Conservation (phyloP, 2,329 filamentous ascomycete genomes). For the Penicillium sp. region DNA sequence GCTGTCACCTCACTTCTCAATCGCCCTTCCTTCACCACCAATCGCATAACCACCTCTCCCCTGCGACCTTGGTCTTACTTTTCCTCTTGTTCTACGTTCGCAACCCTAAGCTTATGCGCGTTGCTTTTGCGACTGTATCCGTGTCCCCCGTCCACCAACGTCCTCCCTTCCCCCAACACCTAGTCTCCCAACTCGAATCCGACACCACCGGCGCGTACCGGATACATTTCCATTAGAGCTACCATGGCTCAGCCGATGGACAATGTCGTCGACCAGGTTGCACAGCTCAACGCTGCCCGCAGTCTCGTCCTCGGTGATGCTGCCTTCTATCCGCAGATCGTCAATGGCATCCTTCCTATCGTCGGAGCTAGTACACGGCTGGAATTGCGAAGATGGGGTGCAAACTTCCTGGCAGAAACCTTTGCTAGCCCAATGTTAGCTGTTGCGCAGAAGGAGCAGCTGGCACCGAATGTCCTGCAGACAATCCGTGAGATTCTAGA, state of each 20-base stretch:
- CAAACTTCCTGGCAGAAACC: conserved; percentile 91
- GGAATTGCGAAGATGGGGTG: conserved; percentile 90
- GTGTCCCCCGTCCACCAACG: conserved; percentile 7
- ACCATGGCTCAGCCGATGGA: conserved; percentile 56
- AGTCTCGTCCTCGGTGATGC: conserved; percentile 84
- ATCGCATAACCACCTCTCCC: neutral
- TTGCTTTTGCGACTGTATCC: conserved; percentile 12
- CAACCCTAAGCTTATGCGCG: conserved; percentile 5
- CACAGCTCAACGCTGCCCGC: conserved; percentile 85
- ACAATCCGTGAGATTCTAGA: conserved; percentile 70
- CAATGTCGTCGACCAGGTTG: conserved; percentile 71
- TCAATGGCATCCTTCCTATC: conserved; percentile 89
- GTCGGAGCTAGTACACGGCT: conserved; percentile 71
- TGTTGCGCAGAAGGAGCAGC: conserved; percentile 72
- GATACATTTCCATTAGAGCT: conserved; percentile 15
- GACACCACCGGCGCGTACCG: conserved; percentile 6
- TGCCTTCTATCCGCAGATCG: conserved; percentile 84
- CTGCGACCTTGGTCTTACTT: neutral
- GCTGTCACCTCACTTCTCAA: neutral
- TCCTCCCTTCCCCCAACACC: conserved; percentile 3
- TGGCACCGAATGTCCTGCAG: conserved; percentile 74
- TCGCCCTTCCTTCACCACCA: neutral
- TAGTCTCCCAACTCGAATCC: neutral
- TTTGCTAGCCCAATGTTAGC: conserved; percentile 88
- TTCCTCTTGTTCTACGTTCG: neutral